Percentiles rank a stretch among this genome's conserved stretches.
phyloP scores from a whole-genome alignment of 2,329 filamentous ascomycete species.

The Ascochyta clinopodiicola region DNA sequence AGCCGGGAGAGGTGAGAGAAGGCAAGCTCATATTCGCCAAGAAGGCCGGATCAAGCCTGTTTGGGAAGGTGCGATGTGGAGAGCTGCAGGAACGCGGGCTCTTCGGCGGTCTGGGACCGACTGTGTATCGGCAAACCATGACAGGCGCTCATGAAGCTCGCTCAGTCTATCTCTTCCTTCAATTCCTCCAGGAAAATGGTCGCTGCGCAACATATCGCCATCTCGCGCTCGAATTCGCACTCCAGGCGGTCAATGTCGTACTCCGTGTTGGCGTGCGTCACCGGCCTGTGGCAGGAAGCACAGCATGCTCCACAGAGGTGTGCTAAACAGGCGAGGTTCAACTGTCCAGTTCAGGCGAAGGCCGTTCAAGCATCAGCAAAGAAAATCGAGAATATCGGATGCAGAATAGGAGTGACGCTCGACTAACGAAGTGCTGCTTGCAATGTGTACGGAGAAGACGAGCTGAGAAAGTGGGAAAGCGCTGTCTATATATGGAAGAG shows the following conservation, averaged over 20 bases:
- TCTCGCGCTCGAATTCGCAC: not conserved
- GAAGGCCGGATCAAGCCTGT: constrained; percentile 4
- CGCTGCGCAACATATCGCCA: not conserved
- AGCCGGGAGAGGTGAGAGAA: constrained; percentile 8
- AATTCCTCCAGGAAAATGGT: not conserved
- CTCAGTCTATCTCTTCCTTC: not conserved
- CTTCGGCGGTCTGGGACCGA: constrained; percentile 3
- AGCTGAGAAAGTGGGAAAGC: not conserved
- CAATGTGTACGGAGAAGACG: not conserved
- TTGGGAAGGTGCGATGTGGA: constrained; percentile 17
- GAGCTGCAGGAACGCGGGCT: constrained; percentile 14
- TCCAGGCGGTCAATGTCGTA: not conserved
- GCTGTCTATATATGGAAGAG: constrained; percentile 10
- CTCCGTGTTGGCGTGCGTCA: not conserved
- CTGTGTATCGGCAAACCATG: constrained; percentile 11
- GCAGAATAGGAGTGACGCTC: not conserved
- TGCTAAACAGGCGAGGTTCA: not conserved
- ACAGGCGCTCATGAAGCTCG: constrained; percentile 1
- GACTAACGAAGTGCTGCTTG: not conserved
- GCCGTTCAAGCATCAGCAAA: not conserved
- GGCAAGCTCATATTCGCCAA: constrained; percentile 8
- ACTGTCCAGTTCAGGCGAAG: not conserved
- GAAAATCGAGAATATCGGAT: not conserved
- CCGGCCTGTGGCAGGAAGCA: not conserved
- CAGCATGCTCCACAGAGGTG: not conserved